These are phyloP conservation scores for Calonectria hawksworthii DNA, from an alignment of 2,329 filamentous ascomycete species.

Conservation along the genomic window DNA sequence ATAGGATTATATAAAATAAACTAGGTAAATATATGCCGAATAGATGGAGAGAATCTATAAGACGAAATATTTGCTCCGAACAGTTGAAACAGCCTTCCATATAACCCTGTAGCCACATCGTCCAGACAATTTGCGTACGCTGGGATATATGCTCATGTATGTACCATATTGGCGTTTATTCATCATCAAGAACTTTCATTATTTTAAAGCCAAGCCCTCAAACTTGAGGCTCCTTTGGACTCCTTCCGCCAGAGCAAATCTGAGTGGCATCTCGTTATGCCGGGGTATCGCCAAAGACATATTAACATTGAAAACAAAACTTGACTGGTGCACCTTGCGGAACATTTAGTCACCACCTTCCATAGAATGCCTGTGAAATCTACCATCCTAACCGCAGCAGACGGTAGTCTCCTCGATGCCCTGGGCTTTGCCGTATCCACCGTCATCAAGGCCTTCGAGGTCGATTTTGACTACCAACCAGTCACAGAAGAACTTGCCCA, in stretches of 20 bases:
- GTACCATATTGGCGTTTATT: neutral
- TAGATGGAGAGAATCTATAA: neutral
- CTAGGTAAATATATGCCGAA: neutral
- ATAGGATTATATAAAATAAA: neutral
- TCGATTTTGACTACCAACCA: conserved; percentile 64
- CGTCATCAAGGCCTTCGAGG: conserved; percentile 43
- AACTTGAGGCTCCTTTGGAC: neutral
- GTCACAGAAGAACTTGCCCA: conserved; percentile 69
- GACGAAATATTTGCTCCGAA: neutral
- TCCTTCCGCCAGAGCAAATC: neutral
- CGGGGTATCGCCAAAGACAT: conserved; percentile 24
- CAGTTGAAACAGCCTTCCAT: neutral
- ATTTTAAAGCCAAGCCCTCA: neutral
- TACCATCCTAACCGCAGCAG: conserved; percentile 56
- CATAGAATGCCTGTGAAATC: neutral
- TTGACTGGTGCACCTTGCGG: neutral
- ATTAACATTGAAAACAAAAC: conserved; percentile 1
- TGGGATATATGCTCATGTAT: neutral
- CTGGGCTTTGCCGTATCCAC: conserved; percentile 39
- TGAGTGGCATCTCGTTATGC: neutral
- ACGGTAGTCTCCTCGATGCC: conserved; percentile 62
- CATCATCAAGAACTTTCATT: neutral
- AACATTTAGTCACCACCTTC: neutral
- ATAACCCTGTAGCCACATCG: neutral
- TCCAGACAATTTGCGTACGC: no score